Evolutionary conservation across 2,329 filamentous ascomycete genomes (phyloP), one percentile per base, ranked within the genome.

Genomic region (Penicillium carneum): DNA sequence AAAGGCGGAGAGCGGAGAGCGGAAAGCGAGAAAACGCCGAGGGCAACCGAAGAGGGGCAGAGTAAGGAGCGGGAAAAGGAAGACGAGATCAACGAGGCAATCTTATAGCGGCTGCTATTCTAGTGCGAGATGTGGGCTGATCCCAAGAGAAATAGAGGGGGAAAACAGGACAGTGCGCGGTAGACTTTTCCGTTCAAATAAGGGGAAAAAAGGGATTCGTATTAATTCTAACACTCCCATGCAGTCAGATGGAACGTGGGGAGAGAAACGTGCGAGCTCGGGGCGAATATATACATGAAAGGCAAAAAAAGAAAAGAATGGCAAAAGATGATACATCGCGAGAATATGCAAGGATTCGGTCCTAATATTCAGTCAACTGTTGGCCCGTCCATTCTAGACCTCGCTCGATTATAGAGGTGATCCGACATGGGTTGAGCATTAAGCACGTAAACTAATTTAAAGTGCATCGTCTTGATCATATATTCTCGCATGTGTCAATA

Each of bases 11-110:
- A 52, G 39, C 52, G 52, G 55, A 43, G 36, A 51, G 39, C 46
- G 42, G 49, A 45, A 60, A 61, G 67, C 59, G 49, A 63, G 48
- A 65, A 41, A 61, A 66, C 61, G 47, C 63, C 62, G 55, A 61
- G 45, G 29, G 47, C 45, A 55, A 65, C 55, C 62, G 60, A 57
- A 57, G 61, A 57, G 29, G 26, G 16, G 39, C 4, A 12, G 4
- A 7, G 33, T 29, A 12, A 31, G 16, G 43, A 31, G 43, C 9
- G 16, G 14, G 23, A 4, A 45, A 16, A 23, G n/a, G 12, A 18
- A 46, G 23, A 29, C 29, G 43, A 46, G 43, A 29, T 18, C 5
- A 31, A 31, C 4, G 14, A 3, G 14, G 11, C 12, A 38, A 45
- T 14, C 20, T 43, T 16, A 12, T 23, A 45, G 11, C 20, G 16